These are phyloP conservation scores for Achaetomium macrosporum DNA, from an alignment of 2,329 filamentous ascomycete genomes.

Conservation along the genomic window DNA sequence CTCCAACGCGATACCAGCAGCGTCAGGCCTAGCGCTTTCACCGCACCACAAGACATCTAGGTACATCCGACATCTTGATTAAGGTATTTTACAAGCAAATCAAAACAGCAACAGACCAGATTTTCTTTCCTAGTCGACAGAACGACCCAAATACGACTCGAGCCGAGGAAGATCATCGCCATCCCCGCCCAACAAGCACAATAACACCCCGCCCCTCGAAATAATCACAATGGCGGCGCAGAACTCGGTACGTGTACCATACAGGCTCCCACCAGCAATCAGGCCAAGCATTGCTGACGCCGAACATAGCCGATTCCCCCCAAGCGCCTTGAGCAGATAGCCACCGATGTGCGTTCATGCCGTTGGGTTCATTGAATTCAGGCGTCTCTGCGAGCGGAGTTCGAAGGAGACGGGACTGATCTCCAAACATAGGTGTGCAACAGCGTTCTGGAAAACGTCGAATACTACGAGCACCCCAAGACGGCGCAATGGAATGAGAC, in stretches of 20 bases:
- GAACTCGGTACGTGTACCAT: conserved; percentile 19
- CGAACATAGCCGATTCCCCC: conserved; percentile 62
- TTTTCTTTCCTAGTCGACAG: not conserved
- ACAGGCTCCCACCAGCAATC: not conserved
- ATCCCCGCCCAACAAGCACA: not conserved
- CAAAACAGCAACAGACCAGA: not conserved
- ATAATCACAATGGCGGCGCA: conserved; percentile 21
- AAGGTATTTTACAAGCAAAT: no score
- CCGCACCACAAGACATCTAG: no score
- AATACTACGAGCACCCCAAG: conserved; percentile 80
- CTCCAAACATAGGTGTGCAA: conserved; percentile 64
- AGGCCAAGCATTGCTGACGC: conserved; percentile 9
- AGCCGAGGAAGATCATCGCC: not conserved
- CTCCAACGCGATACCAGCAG: not conserved
- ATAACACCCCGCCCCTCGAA: not conserved
- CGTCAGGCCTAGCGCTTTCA: not conserved
- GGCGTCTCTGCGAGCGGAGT: not conserved
- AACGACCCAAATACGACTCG: not conserved
- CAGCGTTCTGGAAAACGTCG: conserved; percentile 63
- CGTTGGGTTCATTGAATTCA: not conserved
- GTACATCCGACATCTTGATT: no score
- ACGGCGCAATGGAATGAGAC: conserved; percentile 84
- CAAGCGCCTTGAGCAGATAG: conserved; percentile 77
- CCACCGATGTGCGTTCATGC: conserved; percentile 61
- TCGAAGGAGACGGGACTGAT: conserved; percentile 1